phyloP scores from a whole-genome alignment of 2,329 filamentous ascomycete genomes.

The Monilinia fructicola region DNA sequence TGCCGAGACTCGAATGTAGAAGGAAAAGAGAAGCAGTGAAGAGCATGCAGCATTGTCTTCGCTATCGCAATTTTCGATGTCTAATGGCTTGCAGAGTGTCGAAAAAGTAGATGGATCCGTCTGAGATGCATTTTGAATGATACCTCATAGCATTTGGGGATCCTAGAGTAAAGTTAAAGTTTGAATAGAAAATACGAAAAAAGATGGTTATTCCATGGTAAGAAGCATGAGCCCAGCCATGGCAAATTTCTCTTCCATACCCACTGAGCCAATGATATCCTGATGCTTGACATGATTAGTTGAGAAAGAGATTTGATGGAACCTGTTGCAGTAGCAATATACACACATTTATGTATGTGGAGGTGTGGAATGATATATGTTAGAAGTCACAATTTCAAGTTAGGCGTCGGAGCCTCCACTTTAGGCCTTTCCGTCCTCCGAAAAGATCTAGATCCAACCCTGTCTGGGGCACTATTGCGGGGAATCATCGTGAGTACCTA shows the following conservation, averaged over 20 bases:
- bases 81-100: too few relatives aligned
- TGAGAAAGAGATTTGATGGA: background rate
- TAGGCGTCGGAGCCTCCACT: background rate
- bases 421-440: background rate
- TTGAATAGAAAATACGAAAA: background rate
- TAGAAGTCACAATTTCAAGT: background rate
- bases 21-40: too few relatives aligned
- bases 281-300: background rate
- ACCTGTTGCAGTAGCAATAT: background rate
- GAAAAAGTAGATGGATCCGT: too few relatives aligned
- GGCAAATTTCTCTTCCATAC: background rate
- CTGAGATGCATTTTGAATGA: too few relatives aligned
- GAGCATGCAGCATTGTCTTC: too few relatives aligned
- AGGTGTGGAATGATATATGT: background rate
- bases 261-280: background rate
- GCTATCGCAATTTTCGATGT: too few relatives aligned
- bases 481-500: slow-evolving; percentile 9
- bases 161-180: too few relatives aligned
- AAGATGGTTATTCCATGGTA: background rate
- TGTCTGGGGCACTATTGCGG: slow-evolving; percentile 6
- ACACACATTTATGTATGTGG: too few relatives aligned
- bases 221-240: too few relatives aligned
- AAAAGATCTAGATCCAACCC: background rate
- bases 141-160: too few relatives aligned
- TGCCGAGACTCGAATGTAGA: too few relatives aligned